These are phyloP conservation scores for Byssothecium circinans DNA, from an alignment of 2,329 filamentous ascomycete genomes.

Conservation along the genomic window DNA sequence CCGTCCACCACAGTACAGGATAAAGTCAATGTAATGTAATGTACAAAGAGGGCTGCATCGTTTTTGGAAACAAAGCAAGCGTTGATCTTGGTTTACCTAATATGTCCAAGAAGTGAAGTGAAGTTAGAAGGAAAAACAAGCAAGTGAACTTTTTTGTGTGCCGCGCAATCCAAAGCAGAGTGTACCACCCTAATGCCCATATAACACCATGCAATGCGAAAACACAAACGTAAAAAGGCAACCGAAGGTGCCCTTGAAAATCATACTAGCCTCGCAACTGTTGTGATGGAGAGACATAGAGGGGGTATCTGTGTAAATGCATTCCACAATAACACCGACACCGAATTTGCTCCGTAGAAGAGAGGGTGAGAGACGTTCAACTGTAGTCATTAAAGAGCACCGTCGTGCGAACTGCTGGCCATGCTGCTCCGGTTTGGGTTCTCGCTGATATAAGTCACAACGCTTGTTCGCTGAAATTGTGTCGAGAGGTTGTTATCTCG, in stretches of 20 bases:
- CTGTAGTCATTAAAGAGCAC: conserved; percentile 1
- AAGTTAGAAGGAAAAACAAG: neutral
- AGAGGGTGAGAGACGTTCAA: neutral
- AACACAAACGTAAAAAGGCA: neutral
- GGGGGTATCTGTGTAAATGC: conserved; percentile 19
- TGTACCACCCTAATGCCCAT: neutral
- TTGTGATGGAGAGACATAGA: neutral
- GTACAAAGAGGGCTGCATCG: no score
- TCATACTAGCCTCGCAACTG: neutral
- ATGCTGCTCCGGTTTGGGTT: conserved; percentile 42
- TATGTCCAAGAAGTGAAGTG: no score
- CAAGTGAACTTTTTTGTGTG: neutral
- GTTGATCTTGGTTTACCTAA: no score
- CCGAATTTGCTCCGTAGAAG: neutral
- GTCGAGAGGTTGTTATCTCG: conserved; percentile 30
- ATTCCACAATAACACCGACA: conserved; percentile 5
- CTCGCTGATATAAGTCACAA: conserved; percentile 40
- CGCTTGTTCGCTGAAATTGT: conserved; percentile 40
- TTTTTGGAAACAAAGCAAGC: no score
- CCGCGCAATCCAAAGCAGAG: neutral
- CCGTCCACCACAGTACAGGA: no score
- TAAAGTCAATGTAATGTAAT: no score
- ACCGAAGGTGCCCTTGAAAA: neutral
- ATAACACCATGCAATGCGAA: conserved; percentile 4
- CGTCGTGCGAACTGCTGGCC: conserved; percentile 38